phyloP scores from a whole-genome alignment of 2,329 filamentous ascomycete genomes.

The Didymella glomerata region DNA sequence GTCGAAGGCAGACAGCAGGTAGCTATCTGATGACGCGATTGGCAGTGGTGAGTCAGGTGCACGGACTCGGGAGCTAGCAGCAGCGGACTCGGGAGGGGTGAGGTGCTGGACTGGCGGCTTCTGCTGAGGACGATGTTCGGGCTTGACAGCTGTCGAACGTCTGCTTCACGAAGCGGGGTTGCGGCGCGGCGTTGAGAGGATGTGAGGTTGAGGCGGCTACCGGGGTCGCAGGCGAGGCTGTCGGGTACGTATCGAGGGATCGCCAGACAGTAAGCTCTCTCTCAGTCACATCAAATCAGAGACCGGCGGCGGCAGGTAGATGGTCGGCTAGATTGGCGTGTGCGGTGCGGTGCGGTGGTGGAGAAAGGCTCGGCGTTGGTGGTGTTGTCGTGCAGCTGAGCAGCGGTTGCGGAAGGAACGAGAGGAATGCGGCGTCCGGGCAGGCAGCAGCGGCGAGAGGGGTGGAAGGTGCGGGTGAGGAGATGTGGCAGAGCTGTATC shows the following conservation, averaged over 20 bases:
- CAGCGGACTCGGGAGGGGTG: constrained; percentile 20
- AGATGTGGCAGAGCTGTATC: constrained; percentile 35
- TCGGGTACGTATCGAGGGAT: constrained; percentile 32
- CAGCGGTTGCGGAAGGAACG: constrained; percentile 42
- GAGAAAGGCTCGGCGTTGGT: too few species aligned
- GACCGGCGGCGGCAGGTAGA: constrained; percentile 35
- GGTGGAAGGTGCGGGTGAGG: constrained; percentile 19
- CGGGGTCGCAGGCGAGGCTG: constrained; percentile 34
- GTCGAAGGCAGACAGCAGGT: constrained; percentile 40
- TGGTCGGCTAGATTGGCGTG: constrained; percentile 45
- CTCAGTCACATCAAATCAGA: constrained; percentile 48
- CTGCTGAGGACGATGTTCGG: constrained; percentile 35
- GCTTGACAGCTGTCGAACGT: constrained; percentile 38
- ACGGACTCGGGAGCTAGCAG: constrained; percentile 41
- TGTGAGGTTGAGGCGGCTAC: constrained; percentile 27
- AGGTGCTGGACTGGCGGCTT: constrained; percentile 40
- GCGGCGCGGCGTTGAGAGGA: constrained; percentile 25
- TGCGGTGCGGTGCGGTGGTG: constrained; percentile 37
- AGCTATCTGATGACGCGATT: constrained; percentile 40
- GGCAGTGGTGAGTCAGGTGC: constrained; percentile 48
- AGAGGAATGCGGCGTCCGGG: constrained; percentile 34
- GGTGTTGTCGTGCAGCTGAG: constrained; percentile 30
- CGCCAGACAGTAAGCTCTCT: constrained; percentile 38
- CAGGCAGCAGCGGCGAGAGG: constrained; percentile 23
- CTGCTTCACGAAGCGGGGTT: constrained; percentile 31